These are phyloP conservation scores for Rhynchosporium agropyri DNA, from an alignment of 2,329 filamentous ascomycete genomes.

Conservation along the genomic window DNA sequence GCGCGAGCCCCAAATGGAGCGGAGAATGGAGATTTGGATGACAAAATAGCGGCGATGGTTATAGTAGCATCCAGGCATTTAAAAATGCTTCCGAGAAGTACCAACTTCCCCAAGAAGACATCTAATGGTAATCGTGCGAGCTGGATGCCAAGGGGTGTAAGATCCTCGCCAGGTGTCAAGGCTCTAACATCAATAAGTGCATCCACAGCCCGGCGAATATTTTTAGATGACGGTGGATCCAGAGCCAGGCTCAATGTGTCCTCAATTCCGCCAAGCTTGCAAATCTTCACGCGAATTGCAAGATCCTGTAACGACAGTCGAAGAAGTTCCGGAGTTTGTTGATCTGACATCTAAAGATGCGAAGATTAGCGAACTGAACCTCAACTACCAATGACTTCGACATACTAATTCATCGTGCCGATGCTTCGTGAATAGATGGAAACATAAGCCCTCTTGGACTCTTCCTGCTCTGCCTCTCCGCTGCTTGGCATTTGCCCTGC, in stretches of 20 bases:
- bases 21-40: slow-evolving; percentile 91
- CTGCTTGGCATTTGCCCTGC: slow-evolving; percentile 92
- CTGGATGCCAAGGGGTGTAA: slow-evolving; percentile 85
- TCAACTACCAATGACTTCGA: slow-evolving; percentile 6
- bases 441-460: slow-evolving; percentile 93
- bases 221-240: slow-evolving; percentile 87
- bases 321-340: slow-evolving; percentile 96
- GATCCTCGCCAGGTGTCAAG: slow-evolving; percentile 75
- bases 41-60: slow-evolving; percentile 89
- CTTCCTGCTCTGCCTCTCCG: slow-evolving; percentile 90
- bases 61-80: slow-evolving; percentile 89
- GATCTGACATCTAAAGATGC: slow-evolving; percentile 69
- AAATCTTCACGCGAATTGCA: slow-evolving; percentile 95
- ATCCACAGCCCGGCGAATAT: slow-evolving; percentile 90
- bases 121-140: slow-evolving; percentile 88
- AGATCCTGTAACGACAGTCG: slow-evolving; percentile 91
- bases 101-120: slow-evolving; percentile 91
- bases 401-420: slow-evolving; percentile 71
- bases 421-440: slow-evolving; percentile 91
- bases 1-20: slow-evolving; percentile 81
- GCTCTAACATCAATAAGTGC: slow-evolving; percentile 92
- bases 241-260: slow-evolving; percentile 84
- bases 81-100: slow-evolving; percentile 83
- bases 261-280: slow-evolving; percentile 91
- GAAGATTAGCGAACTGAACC: background rate